phyloP scores from a whole-genome alignment of 371 early-diverging fungal genomes.

The Syncephalastrum racemosum region DNA sequence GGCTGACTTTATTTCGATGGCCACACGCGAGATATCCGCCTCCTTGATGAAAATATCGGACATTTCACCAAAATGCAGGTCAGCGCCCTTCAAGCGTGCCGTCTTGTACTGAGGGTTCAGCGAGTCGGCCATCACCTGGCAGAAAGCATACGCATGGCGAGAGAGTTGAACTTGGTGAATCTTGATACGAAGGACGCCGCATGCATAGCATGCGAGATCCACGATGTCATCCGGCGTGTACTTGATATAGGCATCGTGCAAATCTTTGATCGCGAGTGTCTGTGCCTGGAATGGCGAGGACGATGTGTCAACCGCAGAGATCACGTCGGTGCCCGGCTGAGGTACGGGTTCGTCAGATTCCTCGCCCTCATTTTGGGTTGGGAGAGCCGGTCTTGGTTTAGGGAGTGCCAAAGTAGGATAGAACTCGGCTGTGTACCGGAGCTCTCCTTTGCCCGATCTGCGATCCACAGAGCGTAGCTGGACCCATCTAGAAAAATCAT shows the following conservation, averaged over 20 bases:
- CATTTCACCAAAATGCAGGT: slow-evolving; percentile 30
- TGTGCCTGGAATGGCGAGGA: background rate
- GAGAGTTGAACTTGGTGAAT: slow-evolving; percentile 38
- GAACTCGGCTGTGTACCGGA: slow-evolving; percentile 68
- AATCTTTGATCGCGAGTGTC: slow-evolving; percentile 16
- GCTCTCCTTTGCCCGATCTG: slow-evolving; percentile 56
- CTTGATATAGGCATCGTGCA: slow-evolving; percentile 29
- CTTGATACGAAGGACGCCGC: slow-evolving; percentile 38
- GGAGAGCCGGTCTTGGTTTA: slow-evolving; percentile 16
- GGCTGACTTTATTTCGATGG: slow-evolving; percentile 43
- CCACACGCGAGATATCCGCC: slow-evolving; percentile 56
- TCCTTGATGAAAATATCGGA: slow-evolving; percentile 64
- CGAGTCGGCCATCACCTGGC: slow-evolving; percentile 40
- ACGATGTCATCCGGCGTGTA: slow-evolving; percentile 44
- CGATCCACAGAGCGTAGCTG: slow-evolving; percentile 60
- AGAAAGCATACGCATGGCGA: slow-evolving; percentile 25
- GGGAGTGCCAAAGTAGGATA: slow-evolving; percentile 62
- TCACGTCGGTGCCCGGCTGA: background rate
- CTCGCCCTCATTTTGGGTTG: slow-evolving; percentile 16
- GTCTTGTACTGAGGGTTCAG: slow-evolving; percentile 37
- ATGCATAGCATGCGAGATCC: slow-evolving; percentile 32
- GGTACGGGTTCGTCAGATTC: slow-evolving; percentile 15
- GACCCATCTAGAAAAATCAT: slow-evolving; percentile 54
- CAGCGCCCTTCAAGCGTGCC: slow-evolving; percentile 23
- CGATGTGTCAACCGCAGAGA: too few relatives aligned